These are phyloP conservation scores for Boletus eberwhitei DNA, from an alignment of 768 basidiomycete genomes.

Conservation along the genomic window DNA sequence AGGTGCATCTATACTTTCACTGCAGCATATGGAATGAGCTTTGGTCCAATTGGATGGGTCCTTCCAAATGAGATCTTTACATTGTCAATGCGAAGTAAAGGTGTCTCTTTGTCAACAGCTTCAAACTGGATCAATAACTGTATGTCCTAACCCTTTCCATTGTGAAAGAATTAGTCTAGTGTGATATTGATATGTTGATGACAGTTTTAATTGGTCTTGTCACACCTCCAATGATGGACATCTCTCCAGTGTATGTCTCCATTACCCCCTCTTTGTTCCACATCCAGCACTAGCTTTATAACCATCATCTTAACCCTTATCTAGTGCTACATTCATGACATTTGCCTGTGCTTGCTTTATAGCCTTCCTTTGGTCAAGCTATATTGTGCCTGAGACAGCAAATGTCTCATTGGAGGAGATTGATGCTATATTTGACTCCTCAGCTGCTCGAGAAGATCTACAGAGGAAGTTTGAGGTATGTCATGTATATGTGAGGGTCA, in stretches of 20 bases:
- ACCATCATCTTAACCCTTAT: not conserved
- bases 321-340: constrained; percentile 63
- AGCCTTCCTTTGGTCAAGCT: constrained; percentile 70
- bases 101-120: constrained; percentile 79
- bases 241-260: constrained; percentile 50
- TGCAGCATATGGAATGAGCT: constrained; percentile 70
- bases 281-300: not conserved
- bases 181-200: constrained; percentile 3
- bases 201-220: constrained; percentile 73
- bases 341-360: constrained; percentile 63
- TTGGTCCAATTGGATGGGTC: constrained; percentile 82
- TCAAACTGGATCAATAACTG: constrained; percentile 89
- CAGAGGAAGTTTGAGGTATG: constrained; percentile 50
- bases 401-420: constrained; percentile 75
- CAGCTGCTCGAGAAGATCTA: constrained; percentile 54
- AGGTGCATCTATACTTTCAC: constrained; percentile 75
- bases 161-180: not conserved
- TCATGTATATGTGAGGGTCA: not conserved
- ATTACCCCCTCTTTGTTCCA: not conserved
- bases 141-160: constrained; percentile 25
- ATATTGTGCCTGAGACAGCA: constrained; percentile 72
- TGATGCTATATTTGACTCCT: constrained; percentile 61
- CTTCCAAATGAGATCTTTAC: constrained; percentile 84
- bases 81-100: constrained; percentile 72
- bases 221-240: constrained; percentile 62